Conservation (phyloP, 306 rosid genomes). For the Corylus heterophylla region DNA sequence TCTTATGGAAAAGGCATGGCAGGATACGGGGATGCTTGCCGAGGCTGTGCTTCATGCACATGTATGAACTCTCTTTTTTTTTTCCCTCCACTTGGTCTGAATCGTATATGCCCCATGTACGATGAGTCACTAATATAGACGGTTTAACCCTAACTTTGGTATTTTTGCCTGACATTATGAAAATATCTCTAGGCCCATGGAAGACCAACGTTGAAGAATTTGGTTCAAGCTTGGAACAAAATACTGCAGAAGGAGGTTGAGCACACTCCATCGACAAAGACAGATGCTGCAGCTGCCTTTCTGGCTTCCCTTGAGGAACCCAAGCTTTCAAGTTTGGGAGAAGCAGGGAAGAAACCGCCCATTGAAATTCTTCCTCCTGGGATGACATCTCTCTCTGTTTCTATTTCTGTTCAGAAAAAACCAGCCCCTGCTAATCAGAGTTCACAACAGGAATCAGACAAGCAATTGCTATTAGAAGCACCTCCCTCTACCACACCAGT, state of each 20-base stretch:
- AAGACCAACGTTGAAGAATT: conserved; percentile 88
- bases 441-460: conserved; percentile 57
- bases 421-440: conserved; percentile 57
- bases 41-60: conserved; percentile 99
- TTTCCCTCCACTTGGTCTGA: not conserved
- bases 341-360: conserved; percentile 90
- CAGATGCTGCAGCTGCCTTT: conserved; percentile 91
- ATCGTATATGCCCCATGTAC: not conserved
- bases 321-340: conserved; percentile 90
- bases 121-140: conserved; percentile 19
- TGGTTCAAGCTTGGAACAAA: conserved; percentile 94
- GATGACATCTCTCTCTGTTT: conserved; percentile 69
- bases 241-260: conserved; percentile 86
- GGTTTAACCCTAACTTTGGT: conserved; percentile 13
- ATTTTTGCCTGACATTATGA: conserved; percentile 29
- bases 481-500: conserved; percentile 50
- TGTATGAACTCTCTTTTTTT: conserved; percentile 37
- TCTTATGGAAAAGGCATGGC: conserved; percentile 99
- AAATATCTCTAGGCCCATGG: conserved; percentile 79
- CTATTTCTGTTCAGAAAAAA: conserved; percentile 74
- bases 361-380: conserved; percentile 97
- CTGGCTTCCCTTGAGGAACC: conserved; percentile 93
- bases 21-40: conserved; percentile 97
- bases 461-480: conserved; percentile 81
- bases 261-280: conserved; percentile 63